Evolutionary conservation across 2,329 filamentous ascomycete species (phyloP).

Genomic region (Fusarium sp.): DNA sequence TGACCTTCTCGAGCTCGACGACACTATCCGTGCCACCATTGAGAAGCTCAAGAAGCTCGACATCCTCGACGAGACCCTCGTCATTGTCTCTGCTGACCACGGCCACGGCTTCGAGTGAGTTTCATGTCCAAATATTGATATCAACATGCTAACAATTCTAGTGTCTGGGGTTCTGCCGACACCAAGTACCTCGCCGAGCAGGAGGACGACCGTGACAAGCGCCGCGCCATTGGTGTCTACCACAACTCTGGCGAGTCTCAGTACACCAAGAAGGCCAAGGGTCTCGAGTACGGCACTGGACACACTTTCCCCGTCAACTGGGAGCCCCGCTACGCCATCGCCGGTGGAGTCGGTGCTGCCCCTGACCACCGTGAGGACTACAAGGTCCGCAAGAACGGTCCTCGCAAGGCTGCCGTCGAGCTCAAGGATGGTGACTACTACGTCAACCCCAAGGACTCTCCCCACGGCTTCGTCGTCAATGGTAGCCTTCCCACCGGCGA

Average conservation of each 20-base stretch:
- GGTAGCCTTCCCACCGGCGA: constrained; percentile 76
- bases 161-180: constrained; percentile 83
- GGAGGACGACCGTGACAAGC: constrained; percentile 76
- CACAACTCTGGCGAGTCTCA: constrained; percentile 79
- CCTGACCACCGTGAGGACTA: constrained; percentile 85
- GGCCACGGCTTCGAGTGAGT: constrained; percentile 83
- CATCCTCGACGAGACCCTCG: constrained; percentile 79
- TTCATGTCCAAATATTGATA: not conserved
- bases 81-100: constrained; percentile 88
- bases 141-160: constrained; percentile 32
- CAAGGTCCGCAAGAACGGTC: constrained; percentile 74
- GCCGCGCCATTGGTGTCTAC: constrained; percentile 80
- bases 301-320: constrained; percentile 85
- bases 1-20: constrained; percentile 87
- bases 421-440: constrained; percentile 71
- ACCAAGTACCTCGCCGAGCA: constrained; percentile 80
- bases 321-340: constrained; percentile 86
- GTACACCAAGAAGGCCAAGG: constrained; percentile 71
- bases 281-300: constrained; percentile 78
- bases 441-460: constrained; percentile 75
- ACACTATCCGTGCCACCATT: constrained; percentile 82
- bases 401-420: constrained; percentile 71
- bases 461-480: constrained; percentile 78
- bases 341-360: constrained; percentile 76
- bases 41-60: constrained; percentile 74